Conservation (phyloP, 805 yeast genomes). For the Wickerhamiella nectarea region DNA sequence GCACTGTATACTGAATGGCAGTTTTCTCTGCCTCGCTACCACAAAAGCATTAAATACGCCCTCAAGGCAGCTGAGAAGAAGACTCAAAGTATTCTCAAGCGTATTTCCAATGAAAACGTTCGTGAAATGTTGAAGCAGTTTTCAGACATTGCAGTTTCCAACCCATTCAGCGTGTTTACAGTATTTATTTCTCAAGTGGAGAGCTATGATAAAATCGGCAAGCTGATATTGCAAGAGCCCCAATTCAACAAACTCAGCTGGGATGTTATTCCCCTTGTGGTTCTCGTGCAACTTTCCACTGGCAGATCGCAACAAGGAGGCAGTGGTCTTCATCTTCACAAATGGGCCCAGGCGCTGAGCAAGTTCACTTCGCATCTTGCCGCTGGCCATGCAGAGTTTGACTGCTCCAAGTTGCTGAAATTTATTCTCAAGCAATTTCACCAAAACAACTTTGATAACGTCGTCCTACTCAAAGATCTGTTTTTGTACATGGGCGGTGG, state of each 20-base stretch:
- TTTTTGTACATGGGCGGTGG: slow-evolving; percentile 62
- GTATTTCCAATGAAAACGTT: slow-evolving; percentile 70
- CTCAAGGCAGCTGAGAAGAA: slow-evolving; percentile 49
- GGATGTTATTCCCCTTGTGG: slow-evolving; percentile 68
- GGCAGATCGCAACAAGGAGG: slow-evolving; percentile 55
- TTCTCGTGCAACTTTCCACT: slow-evolving; percentile 54
- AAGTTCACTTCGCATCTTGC: slow-evolving; percentile 65
- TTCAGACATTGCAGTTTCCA: slow-evolving; percentile 56
- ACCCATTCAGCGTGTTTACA: slow-evolving; percentile 65
- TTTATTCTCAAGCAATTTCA: slow-evolving; percentile 53
- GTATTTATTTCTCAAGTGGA: slow-evolving; percentile 72
- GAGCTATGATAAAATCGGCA: slow-evolving; percentile 77
- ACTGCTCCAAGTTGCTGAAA: slow-evolving; percentile 45
- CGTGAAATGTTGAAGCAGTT: slow-evolving; percentile 56
- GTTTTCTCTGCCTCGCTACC: not conserved
- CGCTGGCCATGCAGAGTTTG: slow-evolving; percentile 40
- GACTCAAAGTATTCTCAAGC: slow-evolving; percentile 62
- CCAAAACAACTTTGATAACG: slow-evolving; percentile 41
- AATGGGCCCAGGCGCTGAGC: slow-evolving; percentile 74
- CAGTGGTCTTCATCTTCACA: slow-evolving; percentile 68
- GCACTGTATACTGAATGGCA: slow-evolving; percentile 10
- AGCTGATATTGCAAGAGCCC: slow-evolving; percentile 66
- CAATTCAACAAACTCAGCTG: slow-evolving; percentile 64
- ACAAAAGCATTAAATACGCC: slow-evolving; percentile 4
- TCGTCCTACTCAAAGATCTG: slow-evolving; percentile 42